These are phyloP conservation scores for Arthrobotrys megalospora DNA, from an alignment of 2,329 filamentous ascomycete genomes.

Conservation along the genomic window DNA sequence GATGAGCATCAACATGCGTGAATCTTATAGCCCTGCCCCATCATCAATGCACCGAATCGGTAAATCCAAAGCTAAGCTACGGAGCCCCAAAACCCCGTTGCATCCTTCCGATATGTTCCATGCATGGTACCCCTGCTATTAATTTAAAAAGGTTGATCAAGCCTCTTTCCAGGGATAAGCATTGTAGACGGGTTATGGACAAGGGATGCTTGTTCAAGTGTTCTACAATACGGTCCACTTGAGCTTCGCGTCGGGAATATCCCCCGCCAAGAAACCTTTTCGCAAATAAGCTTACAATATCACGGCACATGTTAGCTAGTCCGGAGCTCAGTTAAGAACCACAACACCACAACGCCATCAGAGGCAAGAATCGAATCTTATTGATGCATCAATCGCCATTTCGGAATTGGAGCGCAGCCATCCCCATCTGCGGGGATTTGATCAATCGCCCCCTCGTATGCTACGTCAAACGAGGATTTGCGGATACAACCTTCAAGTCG, in stretches of 20 bases:
- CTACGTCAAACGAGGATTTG: neutral
- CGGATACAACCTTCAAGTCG: neutral
- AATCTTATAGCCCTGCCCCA: neutral
- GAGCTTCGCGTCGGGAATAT: neutral
- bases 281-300: slow-evolving; percentile 22
- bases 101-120: slow-evolving; percentile 2
- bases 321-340: neutral
- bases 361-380: neutral
- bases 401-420: neutral
- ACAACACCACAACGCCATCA: slow-evolving; percentile 18
- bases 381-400: neutral
- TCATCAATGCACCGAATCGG: slow-evolving; percentile 1
- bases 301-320: neutral
- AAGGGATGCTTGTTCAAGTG: slow-evolving; percentile 7
- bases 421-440: neutral
- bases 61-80: slow-evolving; percentile 5
- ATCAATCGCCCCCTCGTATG: slow-evolving; percentile 1
- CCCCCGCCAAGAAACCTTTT: slow-evolving; percentile 9
- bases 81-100: neutral
- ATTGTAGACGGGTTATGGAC: neutral
- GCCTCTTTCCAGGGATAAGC: neutral
- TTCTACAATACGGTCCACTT: neutral
- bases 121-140: neutral
- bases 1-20: neutral
- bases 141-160: neutral